Evolutionary conservation across 139 green algal species (phyloP), one percentile per base, ranked within the genome.

Genomic region (Monoraphidium neglectum): DNA sequence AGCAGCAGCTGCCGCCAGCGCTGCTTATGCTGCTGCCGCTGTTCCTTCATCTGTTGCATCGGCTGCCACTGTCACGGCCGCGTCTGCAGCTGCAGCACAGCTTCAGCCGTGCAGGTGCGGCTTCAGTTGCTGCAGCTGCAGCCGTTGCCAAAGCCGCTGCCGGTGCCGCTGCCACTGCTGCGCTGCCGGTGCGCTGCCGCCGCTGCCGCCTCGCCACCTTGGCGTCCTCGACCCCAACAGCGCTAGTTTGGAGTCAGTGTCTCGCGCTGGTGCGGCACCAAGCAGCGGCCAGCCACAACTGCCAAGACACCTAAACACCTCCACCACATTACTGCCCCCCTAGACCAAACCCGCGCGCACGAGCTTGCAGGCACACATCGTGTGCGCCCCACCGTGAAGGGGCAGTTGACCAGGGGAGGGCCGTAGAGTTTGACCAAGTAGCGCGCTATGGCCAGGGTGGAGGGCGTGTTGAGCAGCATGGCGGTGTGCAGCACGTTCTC

Each of bases 361-460:
- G 49, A 57, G 49, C 15, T 18, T n/a, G n/a, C n/a, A 61, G 23
- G 46, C 43, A 61, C 38, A 13, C 40, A 4, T 21, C 60, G 4
- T 32, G 18, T 33, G 71, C 47, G 4, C 63, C 49, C 8, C 40
- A 81, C 83, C 84, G 89, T 84, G 73, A 89, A 88, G 13, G 87
- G 87, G 26, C 77, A 85, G 75, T 88, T 88, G 24, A 89, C 81
- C 32, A 91, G 66, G 16, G 74, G 65, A 57, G 77, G 74, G 12
- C 84, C 84, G 61, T 88, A 89, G 51, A 91, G 71, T 59, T 89
- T 88, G 24, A 91, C 87, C 43, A 91, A 71, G 75, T 89, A 91
- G 46, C 86, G 82, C 0, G 77, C 82, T 61, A 91, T 91, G 30
- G 84, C 87, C 30, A 89, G 79, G 23, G 83, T 87, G 18, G 79